Evolutionary conservation across 805 yeast species (phyloP), one percentile per base, ranked within the genome.

Genomic region (Kodamaea laetipori): DNA sequence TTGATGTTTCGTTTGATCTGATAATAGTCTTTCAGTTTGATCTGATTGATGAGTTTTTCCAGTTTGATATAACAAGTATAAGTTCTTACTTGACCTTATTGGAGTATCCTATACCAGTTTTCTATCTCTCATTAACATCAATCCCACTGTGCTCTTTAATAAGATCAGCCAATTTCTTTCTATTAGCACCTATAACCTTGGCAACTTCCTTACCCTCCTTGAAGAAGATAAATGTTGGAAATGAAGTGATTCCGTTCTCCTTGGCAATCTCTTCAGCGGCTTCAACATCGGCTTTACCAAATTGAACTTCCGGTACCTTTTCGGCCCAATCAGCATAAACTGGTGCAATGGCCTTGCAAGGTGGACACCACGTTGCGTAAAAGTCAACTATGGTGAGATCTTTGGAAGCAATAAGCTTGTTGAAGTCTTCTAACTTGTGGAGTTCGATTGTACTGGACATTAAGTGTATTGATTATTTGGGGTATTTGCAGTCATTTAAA

Each of bases 291-390:
- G 84, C 81, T 56, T 85, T 81, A 52, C 76, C 78, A 54, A 85
- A 86, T 43, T 73, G 73, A 1, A 81, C 86, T 45, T 72, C 74
- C 9, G 73, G 71, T 11, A 61, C 53, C 45, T 55, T 60, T 13
- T 73, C 73, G 16, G 74, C 67, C 46, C 71, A 59, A 33, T 61
- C 59, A 35, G 68, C 75, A 34, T 81, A 58, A 17, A 77, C 60
- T 11, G 89, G 89, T 3, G 82, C 71, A 54, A 83, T 74, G 15
- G 83, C 84, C 53, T 78, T 81, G 56, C 89, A 83, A 11, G 89
- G 89, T 5, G 84, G 87, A 62, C 89, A 83, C 89, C 89, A 83
- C 6, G 81, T 76, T 21, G 89, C 89, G 61, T 74, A 80, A 59
- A 82, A 83, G 58, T 82, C 88, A 39, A 82, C 76, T 2, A 82